Base-by-base conservation (phyloP, 176 grass and related monocot species). In the Panicum miliaceum region DNA sequence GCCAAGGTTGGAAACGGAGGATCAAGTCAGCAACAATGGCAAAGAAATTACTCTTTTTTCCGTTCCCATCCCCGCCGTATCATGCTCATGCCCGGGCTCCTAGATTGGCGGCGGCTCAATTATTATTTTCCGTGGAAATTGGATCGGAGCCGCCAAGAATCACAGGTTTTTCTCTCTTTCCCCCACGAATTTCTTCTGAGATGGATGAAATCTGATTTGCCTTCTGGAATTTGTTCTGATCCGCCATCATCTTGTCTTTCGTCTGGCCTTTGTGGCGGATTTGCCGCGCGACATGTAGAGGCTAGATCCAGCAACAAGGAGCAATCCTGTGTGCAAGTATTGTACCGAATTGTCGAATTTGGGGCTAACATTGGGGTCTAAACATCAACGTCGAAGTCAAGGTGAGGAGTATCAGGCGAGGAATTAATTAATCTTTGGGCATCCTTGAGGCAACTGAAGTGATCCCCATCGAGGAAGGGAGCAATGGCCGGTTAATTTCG, bases 41-140 rank as follows among this genome's bases (percentile, higher is more conserved):
- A 38, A 40, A 81, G 64, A 56, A 38, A 69, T 69, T 56, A 68
- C 64, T 81, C 64, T 81, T 81, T 81, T 81, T 69, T 41, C 43
- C 43, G 2, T 79, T 79, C 45, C 45, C 43, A 2, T 29, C 79
- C 71, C 71, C 27, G 22, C 22, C 10, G 20, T 81, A 12, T 27
- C 64, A 42, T 69, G 79, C 64, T 81, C 35, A 53, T 69, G 50
- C 50, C 14, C 22, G 5, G 8, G 8, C 64, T 68, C 47, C 63
- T 40, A 54, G 64, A 68, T 68, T 40, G 46, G 63, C 40, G 20
- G 63, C 12, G 22, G 47, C 46, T 25, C 34, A 37, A 77, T 41
- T 69, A 26, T 69, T 69, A 73, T 54, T 54, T 40, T 6, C 13
- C 22, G 48, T 22, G 42, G 34, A 56, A 37, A 54, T 68, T 68